Conservation (phyloP, 2,329 filamentous ascomycete genomes). For the Chalaropsis thielavioides region DNA sequence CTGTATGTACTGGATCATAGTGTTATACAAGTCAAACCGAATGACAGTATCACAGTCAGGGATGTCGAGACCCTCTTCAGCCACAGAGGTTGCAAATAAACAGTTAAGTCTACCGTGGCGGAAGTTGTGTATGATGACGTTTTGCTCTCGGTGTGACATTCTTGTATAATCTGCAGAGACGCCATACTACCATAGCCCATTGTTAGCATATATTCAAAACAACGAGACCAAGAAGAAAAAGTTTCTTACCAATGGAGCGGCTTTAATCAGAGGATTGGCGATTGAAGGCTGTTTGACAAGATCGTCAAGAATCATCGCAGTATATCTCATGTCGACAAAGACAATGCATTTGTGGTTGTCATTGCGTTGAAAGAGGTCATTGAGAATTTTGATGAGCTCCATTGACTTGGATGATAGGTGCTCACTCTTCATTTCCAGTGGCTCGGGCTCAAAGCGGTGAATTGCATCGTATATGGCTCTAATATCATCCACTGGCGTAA, state of each 20-base stretch:
- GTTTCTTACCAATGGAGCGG: slow-evolving; percentile 45
- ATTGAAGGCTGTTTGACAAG: slow-evolving; percentile 46
- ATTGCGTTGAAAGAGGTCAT: slow-evolving; percentile 44
- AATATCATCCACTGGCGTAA: background rate
- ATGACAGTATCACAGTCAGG: slow-evolving; percentile 53
- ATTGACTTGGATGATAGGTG: slow-evolving; percentile 61
- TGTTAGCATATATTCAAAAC: slow-evolving; percentile 26
- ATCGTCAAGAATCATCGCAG: slow-evolving; percentile 57
- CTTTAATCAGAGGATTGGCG: slow-evolving; percentile 41
- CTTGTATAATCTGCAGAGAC: slow-evolving; percentile 24
- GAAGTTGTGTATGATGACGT: slow-evolving; percentile 55
- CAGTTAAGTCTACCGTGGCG: slow-evolving; percentile 45
- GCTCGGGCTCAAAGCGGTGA: background rate
- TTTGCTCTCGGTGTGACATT: slow-evolving; percentile 58
- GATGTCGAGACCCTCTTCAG: slow-evolving; percentile 53
- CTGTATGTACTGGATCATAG: slow-evolving; percentile 90
- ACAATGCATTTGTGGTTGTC: slow-evolving; percentile 62
- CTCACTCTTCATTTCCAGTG: background rate
- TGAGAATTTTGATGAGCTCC: slow-evolving; percentile 45
- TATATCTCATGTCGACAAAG: slow-evolving; percentile 68
- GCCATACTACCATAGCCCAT: slow-evolving; percentile 1
- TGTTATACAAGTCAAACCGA: slow-evolving; percentile 74
- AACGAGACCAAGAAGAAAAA: background rate
- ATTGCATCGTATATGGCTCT: background rate
- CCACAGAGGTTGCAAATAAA: slow-evolving; percentile 51